phyloP scores from a whole-genome alignment of 225 moss, liverwort and hornwort genomes.

The Pseudisothecium myosuroides region DNA sequence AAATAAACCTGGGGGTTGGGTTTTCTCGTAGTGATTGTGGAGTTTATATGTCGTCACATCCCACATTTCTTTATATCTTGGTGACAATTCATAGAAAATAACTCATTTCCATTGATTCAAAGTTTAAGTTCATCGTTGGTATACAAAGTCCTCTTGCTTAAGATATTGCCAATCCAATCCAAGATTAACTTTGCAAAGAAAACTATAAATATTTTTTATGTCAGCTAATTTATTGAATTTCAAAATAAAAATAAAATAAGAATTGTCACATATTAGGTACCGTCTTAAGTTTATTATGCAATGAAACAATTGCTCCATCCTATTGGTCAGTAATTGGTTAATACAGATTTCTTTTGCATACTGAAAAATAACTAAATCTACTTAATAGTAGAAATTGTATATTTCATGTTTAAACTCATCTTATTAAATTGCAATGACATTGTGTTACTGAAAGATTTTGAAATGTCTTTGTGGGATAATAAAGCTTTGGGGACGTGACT shows the following conservation, averaged over 20 bases:
- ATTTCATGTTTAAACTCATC: not conserved
- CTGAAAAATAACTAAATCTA: not conserved
- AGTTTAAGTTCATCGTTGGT: not conserved
- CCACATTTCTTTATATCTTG: not conserved
- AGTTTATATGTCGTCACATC: not conserved
- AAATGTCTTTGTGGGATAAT: not conserved
- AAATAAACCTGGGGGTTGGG: not conserved
- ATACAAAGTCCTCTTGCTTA: not conserved
- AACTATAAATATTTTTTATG: not conserved
- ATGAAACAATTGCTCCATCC: not conserved
- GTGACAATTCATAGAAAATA: not conserved
- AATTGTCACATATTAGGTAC: not conserved
- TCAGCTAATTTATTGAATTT: not conserved
- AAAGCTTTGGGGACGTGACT: not conserved
- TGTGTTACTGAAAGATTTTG: not conserved
- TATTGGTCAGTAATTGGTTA: not conserved
- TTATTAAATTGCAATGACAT: not conserved
- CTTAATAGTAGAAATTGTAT: not conserved
- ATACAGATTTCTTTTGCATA: not conserved
- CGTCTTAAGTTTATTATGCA: not conserved
- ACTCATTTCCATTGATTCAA: not conserved
- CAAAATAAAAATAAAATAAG: not conserved
- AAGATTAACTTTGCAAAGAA: not conserved
- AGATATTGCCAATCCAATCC: not conserved
- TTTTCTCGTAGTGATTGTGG: not conserved